Percentiles rank a stretch among this genome's conserved stretches.
Conservation (phyloP, 805 yeast genomes). For the Hemisphaericaspora nanyangensis region DNA sequence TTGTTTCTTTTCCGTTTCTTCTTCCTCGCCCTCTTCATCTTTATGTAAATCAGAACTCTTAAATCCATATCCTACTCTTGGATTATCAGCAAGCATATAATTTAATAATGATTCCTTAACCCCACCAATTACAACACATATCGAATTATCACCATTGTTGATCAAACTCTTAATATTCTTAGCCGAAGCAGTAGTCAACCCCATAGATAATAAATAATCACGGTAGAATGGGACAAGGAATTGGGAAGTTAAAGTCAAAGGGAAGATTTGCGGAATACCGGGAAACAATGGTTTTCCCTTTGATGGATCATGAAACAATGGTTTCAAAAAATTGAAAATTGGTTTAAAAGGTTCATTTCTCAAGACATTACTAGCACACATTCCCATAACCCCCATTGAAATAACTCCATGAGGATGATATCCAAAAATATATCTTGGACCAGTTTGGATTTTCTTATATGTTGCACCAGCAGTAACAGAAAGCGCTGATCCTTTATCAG, state of each 20-base stretch:
- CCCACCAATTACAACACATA: conserved; percentile 92
- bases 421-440: conserved; percentile 83
- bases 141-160: conserved; percentile 59
- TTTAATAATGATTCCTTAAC: conserved; percentile 81
- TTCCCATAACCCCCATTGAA: conserved; percentile 86
- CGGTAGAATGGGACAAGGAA: conserved; percentile 81
- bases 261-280: conserved; percentile 69
- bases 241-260: conserved; percentile 79
- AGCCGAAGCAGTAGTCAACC: conserved; percentile 80
- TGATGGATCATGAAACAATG: conserved; percentile 60
- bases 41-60: conserved; percentile 11
- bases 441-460: conserved; percentile 39
- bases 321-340: conserved; percentile 27
- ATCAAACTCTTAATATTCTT: conserved; percentile 65
- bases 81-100: conserved; percentile 30
- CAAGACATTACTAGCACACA: conserved; percentile 57
- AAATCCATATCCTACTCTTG: conserved; percentile 35
- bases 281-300: conserved; percentile 69
- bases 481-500: conserved; percentile 11
- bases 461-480: conserved; percentile 9
- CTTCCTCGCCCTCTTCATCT: conserved; percentile 4
- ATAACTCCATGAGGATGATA: conserved; percentile 97
- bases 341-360: conserved; percentile 42
- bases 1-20: background rate
- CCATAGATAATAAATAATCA: conserved; percentile 77